Base-by-base conservation (phyloP, 1,139 yeast species). In the Suhomyces bolitotheri region DNA sequence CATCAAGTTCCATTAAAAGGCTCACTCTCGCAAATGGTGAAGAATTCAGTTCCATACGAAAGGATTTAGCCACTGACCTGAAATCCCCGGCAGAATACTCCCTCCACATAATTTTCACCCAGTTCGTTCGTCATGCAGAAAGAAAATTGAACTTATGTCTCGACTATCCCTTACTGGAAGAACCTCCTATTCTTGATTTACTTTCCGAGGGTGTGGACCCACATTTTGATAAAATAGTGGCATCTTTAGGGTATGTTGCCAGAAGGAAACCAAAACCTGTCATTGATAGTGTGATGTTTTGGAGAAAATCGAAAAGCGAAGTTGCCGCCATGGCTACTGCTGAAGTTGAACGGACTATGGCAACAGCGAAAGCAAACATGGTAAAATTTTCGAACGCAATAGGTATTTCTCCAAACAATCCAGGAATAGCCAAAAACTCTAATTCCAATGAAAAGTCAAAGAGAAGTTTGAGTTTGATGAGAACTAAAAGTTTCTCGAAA, bases 281-380 rank as follows among this genome's bases (percentile, higher is more conserved):
- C 3, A 90, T 94, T 29, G 98, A 94, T 57, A 87, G 96, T 15
- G 96, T 92, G 40, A 90, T 94, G 97, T 90, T 86, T 54, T 92
- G 99, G 99, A 73, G 98, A 41, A 88, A 90, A 57, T 79, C 94
- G 4, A 71, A 92, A 56, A 81, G 94, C 19, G 97, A 90, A 49
- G 82, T 86, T 3, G 89, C 95, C 0, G 73, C 81, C 3, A 70
- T 80, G 65, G 95, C 95, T 0, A 80, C 85, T 2, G 65, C 74
- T 7, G 83, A 80, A 41, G 78, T 76, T 11, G 82, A 76, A 38
- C 64, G 67, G 39, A 66, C 60, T 0, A 35, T 64, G 22, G 41
- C 49, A 5, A 36, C 50, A 7, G 43, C 49, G 4, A 46, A 41
- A 22, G 27, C 43, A 5, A 42, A 33, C 14, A 30, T 39, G 21